phyloP scores from a whole-genome alignment of 352 stramenopile species.

The Globisporangium parvum region DNA sequence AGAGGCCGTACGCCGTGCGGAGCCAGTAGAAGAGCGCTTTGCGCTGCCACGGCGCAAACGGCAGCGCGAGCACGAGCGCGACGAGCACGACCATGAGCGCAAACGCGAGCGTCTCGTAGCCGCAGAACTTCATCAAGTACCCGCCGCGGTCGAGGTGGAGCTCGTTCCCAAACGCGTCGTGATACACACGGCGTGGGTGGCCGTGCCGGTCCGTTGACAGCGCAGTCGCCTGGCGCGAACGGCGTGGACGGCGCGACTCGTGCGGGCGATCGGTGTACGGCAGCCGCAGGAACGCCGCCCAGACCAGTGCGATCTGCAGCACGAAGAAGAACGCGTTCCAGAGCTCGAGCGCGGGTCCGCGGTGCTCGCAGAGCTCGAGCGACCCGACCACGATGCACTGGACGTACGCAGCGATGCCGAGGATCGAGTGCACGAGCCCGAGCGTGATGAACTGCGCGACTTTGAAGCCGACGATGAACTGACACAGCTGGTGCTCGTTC shows the following conservation, averaged over 20 bases:
- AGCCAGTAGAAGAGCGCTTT: conserved; percentile 86
- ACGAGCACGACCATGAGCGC: conserved; percentile 61
- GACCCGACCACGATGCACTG: conserved; percentile 59
- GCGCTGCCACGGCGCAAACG: conserved; percentile 72
- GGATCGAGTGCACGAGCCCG: conserved; percentile 61
- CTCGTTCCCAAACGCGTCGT: conserved; percentile 78
- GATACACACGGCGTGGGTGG: conserved; percentile 34
- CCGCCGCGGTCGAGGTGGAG: conserved; percentile 73
- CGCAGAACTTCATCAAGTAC: conserved; percentile 84
- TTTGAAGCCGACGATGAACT: conserved; percentile 91
- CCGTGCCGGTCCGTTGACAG: not conserved
- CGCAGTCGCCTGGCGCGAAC: not conserved
- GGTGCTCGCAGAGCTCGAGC: conserved; percentile 44
- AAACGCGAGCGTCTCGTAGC: conserved; percentile 83
- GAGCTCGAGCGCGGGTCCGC: conserved; percentile 50
- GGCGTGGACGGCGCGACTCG: conserved; percentile 31
- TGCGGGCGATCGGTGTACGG: conserved; percentile 70
- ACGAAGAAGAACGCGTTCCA: conserved; percentile 81
- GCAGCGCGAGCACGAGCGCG: conserved; percentile 51
- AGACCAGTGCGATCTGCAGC: conserved; percentile 78
- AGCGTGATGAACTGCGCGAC: conserved; percentile 88
- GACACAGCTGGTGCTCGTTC: conserved; percentile 89
- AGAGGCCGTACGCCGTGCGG: conserved; percentile 76
- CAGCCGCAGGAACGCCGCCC: conserved; percentile 79
- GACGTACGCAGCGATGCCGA: conserved; percentile 67